These are phyloP conservation scores for Jackrogersella multiformis DNA, from an alignment of 495 filamentous ascomycete genomes.

Conservation along the genomic window DNA sequence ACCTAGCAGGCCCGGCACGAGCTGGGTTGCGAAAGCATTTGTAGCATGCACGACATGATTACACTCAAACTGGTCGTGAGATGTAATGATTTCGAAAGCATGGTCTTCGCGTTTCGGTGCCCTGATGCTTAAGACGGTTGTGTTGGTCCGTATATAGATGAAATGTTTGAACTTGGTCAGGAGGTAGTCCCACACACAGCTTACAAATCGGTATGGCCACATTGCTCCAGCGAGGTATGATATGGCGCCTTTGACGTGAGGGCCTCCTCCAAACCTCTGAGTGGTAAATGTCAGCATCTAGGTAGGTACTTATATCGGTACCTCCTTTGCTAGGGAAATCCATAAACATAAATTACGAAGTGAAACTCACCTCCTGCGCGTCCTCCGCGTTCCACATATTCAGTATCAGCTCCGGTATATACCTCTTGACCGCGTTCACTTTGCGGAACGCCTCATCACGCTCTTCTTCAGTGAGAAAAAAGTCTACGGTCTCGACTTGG, in stretches of 20 bases:
- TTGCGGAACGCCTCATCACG: slow-evolving; percentile 50
- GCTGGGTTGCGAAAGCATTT: slow-evolving; percentile 57
- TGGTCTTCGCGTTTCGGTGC: not conserved
- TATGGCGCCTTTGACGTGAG: slow-evolving; percentile 47
- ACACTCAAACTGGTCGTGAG: slow-evolving; percentile 49
- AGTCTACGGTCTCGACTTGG: slow-evolving; percentile 51
- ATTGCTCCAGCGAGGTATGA: slow-evolving; percentile 51
- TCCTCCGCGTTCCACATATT: slow-evolving; percentile 39
- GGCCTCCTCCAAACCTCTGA: slow-evolving; percentile 42
- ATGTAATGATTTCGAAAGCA: slow-evolving; percentile 47
- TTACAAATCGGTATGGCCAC: slow-evolving; percentile 58
- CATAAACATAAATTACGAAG: not conserved
- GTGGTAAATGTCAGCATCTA: not conserved
- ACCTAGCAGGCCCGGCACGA: slow-evolving; percentile 56
- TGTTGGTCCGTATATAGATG: slow-evolving; percentile 54
- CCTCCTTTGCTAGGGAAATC: not conserved
- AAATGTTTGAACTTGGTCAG: slow-evolving; percentile 33
- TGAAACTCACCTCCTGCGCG: slow-evolving; percentile 42
- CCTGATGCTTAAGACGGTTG: slow-evolving; percentile 39
- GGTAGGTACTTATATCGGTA: not conserved
- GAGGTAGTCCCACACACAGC: slow-evolving; percentile 50
- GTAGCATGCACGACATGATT: slow-evolving; percentile 59
- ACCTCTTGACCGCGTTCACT: slow-evolving; percentile 42
- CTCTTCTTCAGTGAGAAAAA: slow-evolving; percentile 47
- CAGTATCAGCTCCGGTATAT: slow-evolving; percentile 49